Percentiles rank a stretch among this genome's conserved stretches.
Evolutionary conservation across 2,329 filamentous ascomycete genomes (phyloP).

Genomic region (Pseudocercospora fijiensis): DNA sequence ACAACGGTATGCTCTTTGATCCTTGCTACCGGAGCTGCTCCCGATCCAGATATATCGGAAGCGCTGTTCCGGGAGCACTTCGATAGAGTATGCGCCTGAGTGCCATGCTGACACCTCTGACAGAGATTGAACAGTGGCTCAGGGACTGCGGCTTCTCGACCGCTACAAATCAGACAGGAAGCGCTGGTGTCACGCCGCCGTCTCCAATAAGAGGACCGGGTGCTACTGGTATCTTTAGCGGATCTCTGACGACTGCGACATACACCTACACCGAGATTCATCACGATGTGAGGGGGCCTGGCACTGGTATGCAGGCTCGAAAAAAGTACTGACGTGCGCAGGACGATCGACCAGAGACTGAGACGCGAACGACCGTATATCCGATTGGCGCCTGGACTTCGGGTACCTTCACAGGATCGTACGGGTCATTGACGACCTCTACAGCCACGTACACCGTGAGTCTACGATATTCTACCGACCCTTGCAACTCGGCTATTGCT

Average conservation of each 20-base stretch:
- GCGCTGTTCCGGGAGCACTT: slow-evolving; percentile 5
- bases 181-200: background rate
- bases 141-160: slow-evolving; percentile 1
- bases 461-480: background rate
- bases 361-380: slow-evolving; percentile 3
- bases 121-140: slow-evolving; percentile 10
- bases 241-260: slow-evolving; percentile 5
- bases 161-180: background rate
- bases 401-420: slow-evolving; percentile 6
- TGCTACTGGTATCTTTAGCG: slow-evolving; percentile 8
- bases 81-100: background rate
- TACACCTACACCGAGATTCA: slow-evolving; percentile 9
- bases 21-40: slow-evolving; percentile 2
- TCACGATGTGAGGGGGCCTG: background rate
- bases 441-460: slow-evolving; percentile 8
- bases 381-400: slow-evolving; percentile 3
- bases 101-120: slow-evolving; percentile 8
- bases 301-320: background rate
- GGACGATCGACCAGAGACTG: slow-evolving; percentile 5
- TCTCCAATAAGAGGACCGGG: background rate
- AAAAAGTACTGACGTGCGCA: background rate
- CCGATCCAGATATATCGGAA: background rate
- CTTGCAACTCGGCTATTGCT: background rate
- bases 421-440: slow-evolving; percentile 6
- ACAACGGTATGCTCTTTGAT: slow-evolving; percentile 4